Conservation (phyloP, 2,329 filamentous ascomycete genomes). For the Cladosporium austrohemisphaericum region DNA sequence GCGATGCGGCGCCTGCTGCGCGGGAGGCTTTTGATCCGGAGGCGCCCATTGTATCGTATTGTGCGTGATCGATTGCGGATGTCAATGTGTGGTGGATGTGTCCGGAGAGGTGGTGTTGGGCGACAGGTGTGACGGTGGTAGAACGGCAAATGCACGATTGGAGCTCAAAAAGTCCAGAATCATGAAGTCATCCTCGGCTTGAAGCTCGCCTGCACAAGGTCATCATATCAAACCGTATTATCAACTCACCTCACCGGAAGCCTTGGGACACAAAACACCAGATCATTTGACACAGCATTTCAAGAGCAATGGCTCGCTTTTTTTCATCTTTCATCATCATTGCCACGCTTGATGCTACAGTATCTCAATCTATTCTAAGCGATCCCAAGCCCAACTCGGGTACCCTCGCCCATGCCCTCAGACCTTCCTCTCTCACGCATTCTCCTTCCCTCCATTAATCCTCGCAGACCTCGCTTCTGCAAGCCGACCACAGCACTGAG, state of each 20-base stretch:
- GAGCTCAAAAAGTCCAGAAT: slow-evolving; percentile 10
- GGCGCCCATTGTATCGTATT: slow-evolving; percentile 54
- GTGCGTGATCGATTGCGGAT: background rate
- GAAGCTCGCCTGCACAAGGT: background rate
- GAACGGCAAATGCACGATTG: background rate
- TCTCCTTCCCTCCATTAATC: slow-evolving; percentile 88
- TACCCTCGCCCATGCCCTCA: slow-evolving; percentile 31
- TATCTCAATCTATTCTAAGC: slow-evolving; percentile 20
- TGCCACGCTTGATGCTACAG: background rate
- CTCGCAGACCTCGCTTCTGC: slow-evolving; percentile 87
- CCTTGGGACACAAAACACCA: no score
- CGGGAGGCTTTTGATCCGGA: slow-evolving; percentile 55
- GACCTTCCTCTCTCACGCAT: slow-evolving; percentile 67
- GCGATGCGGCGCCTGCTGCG: slow-evolving; percentile 48
- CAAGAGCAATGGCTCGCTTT: no score
- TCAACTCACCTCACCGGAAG: no score
- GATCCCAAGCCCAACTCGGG: slow-evolving; percentile 36
- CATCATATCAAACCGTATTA: no score
- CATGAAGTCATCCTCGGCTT: slow-evolving; percentile 16
- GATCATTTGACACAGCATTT: no score
- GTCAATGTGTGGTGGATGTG: background rate
- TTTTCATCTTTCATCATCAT: background rate
- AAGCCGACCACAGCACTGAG: slow-evolving; percentile 87
- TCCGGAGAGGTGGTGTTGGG: background rate
- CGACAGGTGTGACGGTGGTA: background rate